These are phyloP conservation scores for Starmerella roubikii DNA, from an alignment of 805 yeast species.

Conservation along the genomic window DNA sequence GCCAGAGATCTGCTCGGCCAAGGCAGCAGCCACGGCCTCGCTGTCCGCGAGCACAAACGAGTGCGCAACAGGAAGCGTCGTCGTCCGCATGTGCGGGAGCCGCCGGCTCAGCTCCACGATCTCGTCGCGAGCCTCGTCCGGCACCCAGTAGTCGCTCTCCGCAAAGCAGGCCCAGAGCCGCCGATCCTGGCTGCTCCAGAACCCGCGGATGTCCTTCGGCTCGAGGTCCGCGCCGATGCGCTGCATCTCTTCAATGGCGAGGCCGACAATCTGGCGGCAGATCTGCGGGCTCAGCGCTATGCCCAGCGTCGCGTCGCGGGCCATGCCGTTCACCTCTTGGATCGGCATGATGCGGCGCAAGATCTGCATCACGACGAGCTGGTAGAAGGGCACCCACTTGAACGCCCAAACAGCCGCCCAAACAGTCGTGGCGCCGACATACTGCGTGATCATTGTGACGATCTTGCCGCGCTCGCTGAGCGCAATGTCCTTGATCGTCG, in stretches of 20 bases:
- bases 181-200: slow-evolving; percentile 33
- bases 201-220: slow-evolving; percentile 26
- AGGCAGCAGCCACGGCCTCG: slow-evolving; percentile 30
- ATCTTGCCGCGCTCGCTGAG: slow-evolving; percentile 30
- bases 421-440: slow-evolving; percentile 10
- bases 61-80: slow-evolving; percentile 36
- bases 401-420: slow-evolving; percentile 2
- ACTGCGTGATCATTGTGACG: slow-evolving; percentile 23
- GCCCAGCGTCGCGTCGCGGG: slow-evolving; percentile 13
- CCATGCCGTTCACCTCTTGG: slow-evolving; percentile 4
- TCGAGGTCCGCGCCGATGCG: slow-evolving; percentile 33
- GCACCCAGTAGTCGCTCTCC: slow-evolving; percentile 53
- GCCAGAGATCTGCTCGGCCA: slow-evolving; percentile 8
- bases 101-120: slow-evolving; percentile 27
- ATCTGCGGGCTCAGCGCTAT: slow-evolving; percentile 33
- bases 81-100: slow-evolving; percentile 24
- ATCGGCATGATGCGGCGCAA: slow-evolving; percentile 9
- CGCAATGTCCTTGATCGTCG: slow-evolving; percentile 53
- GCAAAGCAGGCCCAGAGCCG: slow-evolving; percentile 47
- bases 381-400: slow-evolving; percentile 5
- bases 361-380: not conserved
- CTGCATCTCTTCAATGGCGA: slow-evolving; percentile 50
- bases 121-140: slow-evolving; percentile 33
- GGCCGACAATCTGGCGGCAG: slow-evolving; percentile 39
- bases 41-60: slow-evolving; percentile 50